Evolutionary conservation across 2,329 filamentous ascomycete genomes (phyloP).

Genomic region (Aspergillus thermomutatus): DNA sequence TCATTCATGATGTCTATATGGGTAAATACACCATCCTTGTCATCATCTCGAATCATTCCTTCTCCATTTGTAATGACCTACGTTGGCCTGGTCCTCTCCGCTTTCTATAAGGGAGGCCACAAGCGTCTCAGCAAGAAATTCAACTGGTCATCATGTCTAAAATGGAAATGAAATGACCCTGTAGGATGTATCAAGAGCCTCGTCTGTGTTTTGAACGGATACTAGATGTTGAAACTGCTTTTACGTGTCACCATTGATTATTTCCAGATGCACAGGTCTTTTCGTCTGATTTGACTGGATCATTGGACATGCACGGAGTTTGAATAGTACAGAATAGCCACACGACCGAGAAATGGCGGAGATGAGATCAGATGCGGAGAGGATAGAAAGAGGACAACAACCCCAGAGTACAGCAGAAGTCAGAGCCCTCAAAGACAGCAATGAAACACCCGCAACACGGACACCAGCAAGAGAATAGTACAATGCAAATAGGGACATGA

Average conservation of each 20-base stretch:
- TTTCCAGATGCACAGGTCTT: neutral
- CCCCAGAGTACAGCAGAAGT: neutral
- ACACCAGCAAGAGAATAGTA: neutral
- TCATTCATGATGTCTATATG: slow-evolving; percentile 21
- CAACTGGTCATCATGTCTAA: no score
- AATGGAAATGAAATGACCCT: neutral
- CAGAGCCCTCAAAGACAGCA: neutral
- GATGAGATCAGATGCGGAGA: neutral
- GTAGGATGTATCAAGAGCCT: neutral
- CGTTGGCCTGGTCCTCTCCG: no score
- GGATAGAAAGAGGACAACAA: neutral
- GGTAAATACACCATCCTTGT: slow-evolving; percentile 14
- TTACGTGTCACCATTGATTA: neutral
- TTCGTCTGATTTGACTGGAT: neutral
- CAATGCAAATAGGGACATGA: neutral
- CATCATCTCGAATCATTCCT: neutral
- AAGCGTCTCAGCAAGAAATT: neutral
- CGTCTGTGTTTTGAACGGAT: neutral
- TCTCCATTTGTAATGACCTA: neutral
- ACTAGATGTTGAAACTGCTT: neutral
- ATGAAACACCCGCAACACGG: neutral
- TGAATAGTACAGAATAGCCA: neutral
- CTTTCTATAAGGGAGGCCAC: neutral
- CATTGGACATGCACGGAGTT: neutral
- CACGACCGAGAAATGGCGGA: slow-evolving; percentile 1